These are phyloP conservation scores for Silene coronaria DNA, from an alignment of 179 eudicot species.

Conservation along the genomic window DNA sequence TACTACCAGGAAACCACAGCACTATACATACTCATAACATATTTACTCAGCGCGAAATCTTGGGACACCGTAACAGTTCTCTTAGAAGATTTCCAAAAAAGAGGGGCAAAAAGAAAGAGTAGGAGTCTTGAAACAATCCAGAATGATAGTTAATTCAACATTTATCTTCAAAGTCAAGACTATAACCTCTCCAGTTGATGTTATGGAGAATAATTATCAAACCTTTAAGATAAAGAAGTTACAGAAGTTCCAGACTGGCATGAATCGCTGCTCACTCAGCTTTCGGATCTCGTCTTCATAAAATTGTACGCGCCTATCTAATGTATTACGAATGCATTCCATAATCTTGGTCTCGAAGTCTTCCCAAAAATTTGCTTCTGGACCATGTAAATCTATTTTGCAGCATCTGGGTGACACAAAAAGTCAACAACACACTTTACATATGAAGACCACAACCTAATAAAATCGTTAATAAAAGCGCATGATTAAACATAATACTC, in stretches of 20 bases:
- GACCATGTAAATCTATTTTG: constrained; percentile 73
- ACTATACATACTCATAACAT: constrained; percentile 25
- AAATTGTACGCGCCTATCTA: constrained; percentile 83
- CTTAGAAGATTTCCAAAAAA: not conserved
- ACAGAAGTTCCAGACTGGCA: constrained; percentile 98
- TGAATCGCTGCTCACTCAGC: constrained; percentile 90
- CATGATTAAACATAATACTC: not conserved
- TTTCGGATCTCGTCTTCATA: constrained; percentile 94
- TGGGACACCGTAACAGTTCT: not conserved
- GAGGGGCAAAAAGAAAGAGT: constrained; percentile 1
- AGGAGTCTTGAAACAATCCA: not conserved
- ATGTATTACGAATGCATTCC: constrained; percentile 80
- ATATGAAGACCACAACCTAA: not conserved
- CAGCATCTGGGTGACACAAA: constrained; percentile 59
- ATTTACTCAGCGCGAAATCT: not conserved
- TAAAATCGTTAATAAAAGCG: not conserved
- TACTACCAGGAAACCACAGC: not conserved
- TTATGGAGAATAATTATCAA: constrained; percentile 3
- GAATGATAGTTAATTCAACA: constrained; percentile 3
- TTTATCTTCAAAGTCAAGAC: not conserved
- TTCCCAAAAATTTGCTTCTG: constrained; percentile 87
- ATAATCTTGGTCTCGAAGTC: constrained; percentile 74
- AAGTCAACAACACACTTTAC: not conserved
- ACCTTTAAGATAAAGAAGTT: constrained; percentile 94
- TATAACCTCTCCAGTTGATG: constrained; percentile 1